Conservation (phyloP, 2,329 filamentous ascomycete genomes). For the Diaporthe capsici region DNA sequence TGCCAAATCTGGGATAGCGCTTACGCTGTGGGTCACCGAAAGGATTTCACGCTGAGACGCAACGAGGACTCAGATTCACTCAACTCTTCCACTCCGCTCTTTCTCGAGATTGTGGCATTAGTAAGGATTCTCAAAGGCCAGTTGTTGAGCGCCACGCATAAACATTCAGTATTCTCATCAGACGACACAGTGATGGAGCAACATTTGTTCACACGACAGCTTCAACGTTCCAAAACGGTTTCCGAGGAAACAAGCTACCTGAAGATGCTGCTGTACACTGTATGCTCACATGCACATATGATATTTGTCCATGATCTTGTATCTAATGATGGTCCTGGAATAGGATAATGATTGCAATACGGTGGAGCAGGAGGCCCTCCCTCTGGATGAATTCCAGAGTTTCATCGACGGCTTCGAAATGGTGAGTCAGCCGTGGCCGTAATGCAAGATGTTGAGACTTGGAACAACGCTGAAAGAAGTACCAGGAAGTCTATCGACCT, state of each 20-base stretch:
- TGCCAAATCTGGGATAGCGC: neutral
- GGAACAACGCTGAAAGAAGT: neutral
- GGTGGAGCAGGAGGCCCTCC: neutral
- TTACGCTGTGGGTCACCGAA: neutral
- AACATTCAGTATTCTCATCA: neutral
- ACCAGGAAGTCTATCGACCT: neutral
- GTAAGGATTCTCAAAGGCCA: no score
- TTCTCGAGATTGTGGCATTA: neutral
- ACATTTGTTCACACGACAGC: neutral
- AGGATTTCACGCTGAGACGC: no score
- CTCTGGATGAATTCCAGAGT: neutral
- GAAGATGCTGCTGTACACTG: neutral
- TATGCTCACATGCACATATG: neutral
- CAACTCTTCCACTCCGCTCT: neutral
- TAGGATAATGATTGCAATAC: neutral
- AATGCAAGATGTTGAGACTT: neutral
- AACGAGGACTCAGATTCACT: neutral
- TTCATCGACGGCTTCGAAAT: neutral
- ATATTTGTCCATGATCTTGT: neutral
- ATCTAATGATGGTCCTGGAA: neutral
- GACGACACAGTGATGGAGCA: neutral
- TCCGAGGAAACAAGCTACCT: neutral
- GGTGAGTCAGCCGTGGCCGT: neutral
- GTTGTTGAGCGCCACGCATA: neutral
- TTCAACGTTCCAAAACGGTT: neutral